Evolutionary conservation across 2,329 filamentous ascomycete genomes (phyloP), one percentile per base, ranked within the genome.

Genomic region (Fusarium vanettenii): DNA sequence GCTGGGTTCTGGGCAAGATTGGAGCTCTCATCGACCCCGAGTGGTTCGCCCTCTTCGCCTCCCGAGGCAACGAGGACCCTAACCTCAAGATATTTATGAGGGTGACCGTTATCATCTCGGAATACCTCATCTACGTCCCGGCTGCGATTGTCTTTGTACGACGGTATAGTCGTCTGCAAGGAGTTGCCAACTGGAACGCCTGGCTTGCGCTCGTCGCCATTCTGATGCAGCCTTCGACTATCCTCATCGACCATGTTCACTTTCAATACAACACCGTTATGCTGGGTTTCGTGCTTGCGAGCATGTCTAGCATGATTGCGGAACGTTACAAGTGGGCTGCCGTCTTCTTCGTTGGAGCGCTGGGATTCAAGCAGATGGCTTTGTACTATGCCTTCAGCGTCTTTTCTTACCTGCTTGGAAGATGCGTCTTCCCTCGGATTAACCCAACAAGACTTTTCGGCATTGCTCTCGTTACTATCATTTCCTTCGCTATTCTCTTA

Each of bases 321-420:
- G 94, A 94, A 5, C 90, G 95, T 59, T 92, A 92, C 78, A 89
- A 97, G 71, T 98, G 96, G 95, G 91, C 94, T 29, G 95, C 94
- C 72, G 90, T 98, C 69, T 98, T 98, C 86, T 99, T 99, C 78
- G 97, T 99, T 8, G 91, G 90, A 18, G 94, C 96, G 4, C 87
- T 99, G n/a, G 95, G 95, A 7, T 99, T 98, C 88, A 99, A 99
- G 87, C 97, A 99, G 83, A 99, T 99, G 97, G 96, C 96, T 1
- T 88, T 99, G 18, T 99, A 98, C 85, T 99, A 98, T 83, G 95
- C 97, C 4, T 95, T 97, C 16, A 92, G 93, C 22, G 92, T 98
- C 67, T 98, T 98, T 82, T 93, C 95, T 35, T 99, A 95, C 80
- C 91, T 99, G 2, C 87, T 98, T 1, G 97, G 96, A 10, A 91